phyloP scores from a whole-genome alignment of 345 rosid species.

The Heritiera littoralis region DNA sequence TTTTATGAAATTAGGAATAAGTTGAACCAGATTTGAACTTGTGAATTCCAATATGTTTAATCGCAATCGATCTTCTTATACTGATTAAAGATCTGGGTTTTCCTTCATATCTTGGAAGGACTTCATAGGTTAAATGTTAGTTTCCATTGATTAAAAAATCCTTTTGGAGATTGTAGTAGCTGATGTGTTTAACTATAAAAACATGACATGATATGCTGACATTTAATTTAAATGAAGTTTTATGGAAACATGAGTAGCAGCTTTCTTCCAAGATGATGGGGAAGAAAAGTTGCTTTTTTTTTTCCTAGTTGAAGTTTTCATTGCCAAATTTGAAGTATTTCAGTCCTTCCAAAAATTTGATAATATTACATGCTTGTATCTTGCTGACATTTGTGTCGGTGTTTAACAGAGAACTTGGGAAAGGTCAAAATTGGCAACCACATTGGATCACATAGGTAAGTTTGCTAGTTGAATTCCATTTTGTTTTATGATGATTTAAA shows the following conservation, averaged over 20 bases:
- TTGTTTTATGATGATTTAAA: neutral
- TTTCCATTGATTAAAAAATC: neutral
- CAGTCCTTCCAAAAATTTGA: neutral
- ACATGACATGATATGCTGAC: neutral
- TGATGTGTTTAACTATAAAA: neutral
- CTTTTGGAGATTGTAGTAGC: neutral
- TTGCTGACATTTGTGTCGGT: constrained; percentile 27
- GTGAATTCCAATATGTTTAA: neutral
- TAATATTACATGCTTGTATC: neutral
- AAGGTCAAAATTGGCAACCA: constrained; percentile 80
- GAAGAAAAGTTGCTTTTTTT: neutral
- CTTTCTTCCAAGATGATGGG: neutral
- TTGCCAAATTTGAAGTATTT: neutral
- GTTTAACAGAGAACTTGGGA: constrained; percentile 91
- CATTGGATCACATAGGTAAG: constrained; percentile 87
- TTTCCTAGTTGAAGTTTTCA: neutral
- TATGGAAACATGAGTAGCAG: neutral
- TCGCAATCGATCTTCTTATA: neutral
- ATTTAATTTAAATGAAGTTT: neutral
- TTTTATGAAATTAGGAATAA: neutral
- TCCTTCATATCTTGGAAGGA: neutral
- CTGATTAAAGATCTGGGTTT: neutral
- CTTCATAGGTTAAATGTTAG: neutral
- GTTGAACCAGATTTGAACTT: neutral
- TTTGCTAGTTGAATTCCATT: neutral